Percentiles rank a stretch among this genome's conserved stretches.
Conservation (phyloP, 2,329 filamentous ascomycete species). For the Colletotrichum viniferum region DNA sequence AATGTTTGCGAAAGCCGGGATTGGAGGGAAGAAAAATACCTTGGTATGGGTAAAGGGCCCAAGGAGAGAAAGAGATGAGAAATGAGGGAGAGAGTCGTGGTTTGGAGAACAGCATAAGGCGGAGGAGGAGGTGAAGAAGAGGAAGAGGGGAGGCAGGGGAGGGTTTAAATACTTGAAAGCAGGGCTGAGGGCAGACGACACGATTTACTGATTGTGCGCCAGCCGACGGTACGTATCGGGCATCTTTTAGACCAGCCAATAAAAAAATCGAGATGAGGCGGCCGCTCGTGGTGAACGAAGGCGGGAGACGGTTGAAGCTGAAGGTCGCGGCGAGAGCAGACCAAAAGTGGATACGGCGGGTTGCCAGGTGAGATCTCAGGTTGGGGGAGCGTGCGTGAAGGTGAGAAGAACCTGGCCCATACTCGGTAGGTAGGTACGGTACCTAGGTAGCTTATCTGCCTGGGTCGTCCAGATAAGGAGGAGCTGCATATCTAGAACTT, state of each 20-base stretch:
- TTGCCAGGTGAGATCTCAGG: neutral
- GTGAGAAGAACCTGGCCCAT: no score
- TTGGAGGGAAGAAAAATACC: neutral
- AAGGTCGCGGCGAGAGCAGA: neutral
- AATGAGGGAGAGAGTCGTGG: accelerated
- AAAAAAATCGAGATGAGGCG: no score
- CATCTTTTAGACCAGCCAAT: no score
- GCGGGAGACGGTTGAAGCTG: neutral
- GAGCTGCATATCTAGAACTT: no score
- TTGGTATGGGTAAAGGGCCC: accelerated
- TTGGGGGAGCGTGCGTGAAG: neutral
- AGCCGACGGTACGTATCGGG: neutral
- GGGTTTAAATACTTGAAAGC: neutral
- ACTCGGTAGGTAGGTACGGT: no score
- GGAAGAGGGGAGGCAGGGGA: accelerated
- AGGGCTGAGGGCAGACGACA: neutral
- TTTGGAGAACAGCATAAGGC: accelerated
- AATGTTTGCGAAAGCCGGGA: neutral
- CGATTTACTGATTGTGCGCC: neutral
- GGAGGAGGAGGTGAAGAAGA: neutral
- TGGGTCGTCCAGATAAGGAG: no score
- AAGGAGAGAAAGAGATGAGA: accelerated
- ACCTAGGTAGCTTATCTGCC: no score
- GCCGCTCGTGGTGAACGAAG: neutral
- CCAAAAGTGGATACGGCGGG: neutral